phyloP scores from a whole-genome alignment of 2,329 filamentous ascomycete species.

The Biscogniauxia marginata region DNA sequence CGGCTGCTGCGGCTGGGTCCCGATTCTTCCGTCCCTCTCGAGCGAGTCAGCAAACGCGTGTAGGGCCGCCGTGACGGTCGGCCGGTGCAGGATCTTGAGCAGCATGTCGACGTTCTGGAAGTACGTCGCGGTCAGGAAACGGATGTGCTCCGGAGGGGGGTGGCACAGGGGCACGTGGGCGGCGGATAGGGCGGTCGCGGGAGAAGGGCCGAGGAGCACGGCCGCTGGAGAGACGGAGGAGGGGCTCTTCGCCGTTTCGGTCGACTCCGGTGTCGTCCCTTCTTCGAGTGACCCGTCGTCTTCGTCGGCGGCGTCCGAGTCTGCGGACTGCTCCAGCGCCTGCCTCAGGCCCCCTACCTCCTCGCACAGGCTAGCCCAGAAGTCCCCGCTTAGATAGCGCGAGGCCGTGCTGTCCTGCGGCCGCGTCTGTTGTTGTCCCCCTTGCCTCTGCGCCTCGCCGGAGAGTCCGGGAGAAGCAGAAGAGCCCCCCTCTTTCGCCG shows the following conservation, averaged over 20 bases:
- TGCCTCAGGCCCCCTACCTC: constrained; percentile 46
- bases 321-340: constrained; percentile 42
- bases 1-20: constrained; percentile 7
- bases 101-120: constrained; percentile 43
- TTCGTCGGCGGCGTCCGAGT: constrained; percentile 38
- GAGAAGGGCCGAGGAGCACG: constrained; percentile 29
- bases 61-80: constrained; percentile 35
- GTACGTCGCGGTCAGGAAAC: constrained; percentile 36
- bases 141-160: constrained; percentile 38
- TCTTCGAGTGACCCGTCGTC: constrained; percentile 30
- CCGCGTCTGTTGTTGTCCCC: background rate
- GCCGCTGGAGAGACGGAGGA: constrained; percentile 13
- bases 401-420: constrained; percentile 25
- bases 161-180: constrained; percentile 24
- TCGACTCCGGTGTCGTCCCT: constrained; percentile 20
- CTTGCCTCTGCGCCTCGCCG: background rate
- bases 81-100: constrained; percentile 45
- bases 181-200: constrained; percentile 10
- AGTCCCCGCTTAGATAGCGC: constrained; percentile 42
- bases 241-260: constrained; percentile 6
- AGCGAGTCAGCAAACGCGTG: constrained; percentile 35
- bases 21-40: too few species aligned
- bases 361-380: constrained; percentile 43
- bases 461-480: background rate
- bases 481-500: background rate